Percentiles rank a stretch among this genome's conserved stretches.
Evolutionary conservation across 169 alveolate species (phyloP).

Genomic region (Plasmodium fragile): DNA sequence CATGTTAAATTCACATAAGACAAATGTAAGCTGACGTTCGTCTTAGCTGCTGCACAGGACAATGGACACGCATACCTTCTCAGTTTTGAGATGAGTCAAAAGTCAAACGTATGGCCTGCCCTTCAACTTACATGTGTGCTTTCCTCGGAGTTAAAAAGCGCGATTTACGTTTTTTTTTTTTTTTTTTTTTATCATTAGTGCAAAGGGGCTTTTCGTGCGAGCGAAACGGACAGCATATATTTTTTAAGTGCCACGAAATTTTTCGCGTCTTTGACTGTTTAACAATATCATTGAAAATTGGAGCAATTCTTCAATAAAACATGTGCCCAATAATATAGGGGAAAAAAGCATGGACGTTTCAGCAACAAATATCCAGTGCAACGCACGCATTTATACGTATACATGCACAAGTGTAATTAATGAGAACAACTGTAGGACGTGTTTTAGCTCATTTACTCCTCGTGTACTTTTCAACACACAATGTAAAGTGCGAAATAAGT

Average conservation of each 20-base stretch:
- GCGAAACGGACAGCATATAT: background rate
- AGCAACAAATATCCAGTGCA: background rate
- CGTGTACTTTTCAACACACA: constrained; percentile 5
- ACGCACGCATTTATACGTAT: background rate
- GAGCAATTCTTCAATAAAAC: background rate
- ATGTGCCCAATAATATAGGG: background rate
- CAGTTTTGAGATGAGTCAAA: background rate
- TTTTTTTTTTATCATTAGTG: background rate
- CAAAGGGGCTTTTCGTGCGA: background rate
- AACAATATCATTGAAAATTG: constrained; percentile 7
- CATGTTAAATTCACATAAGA: background rate
- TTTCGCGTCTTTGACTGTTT: background rate
- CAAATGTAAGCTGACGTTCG: background rate
- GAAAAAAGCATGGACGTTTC: constrained; percentile 21
- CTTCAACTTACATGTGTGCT: background rate
- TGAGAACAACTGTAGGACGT: constrained; percentile 29
- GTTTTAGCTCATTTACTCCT: constrained; percentile 21
- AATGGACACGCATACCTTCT: background rate
- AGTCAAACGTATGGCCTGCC: background rate
- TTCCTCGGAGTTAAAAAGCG: background rate
- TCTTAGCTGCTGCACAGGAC: background rate
- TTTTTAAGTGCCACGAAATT: background rate
- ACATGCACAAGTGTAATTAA: constrained; percentile 14
- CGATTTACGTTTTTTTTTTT: background rate
- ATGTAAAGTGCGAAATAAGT: constrained; percentile 58